phyloP scores from a whole-genome alignment of 768 basidiomycete species.

The Hypsizygus marmoreus region DNA sequence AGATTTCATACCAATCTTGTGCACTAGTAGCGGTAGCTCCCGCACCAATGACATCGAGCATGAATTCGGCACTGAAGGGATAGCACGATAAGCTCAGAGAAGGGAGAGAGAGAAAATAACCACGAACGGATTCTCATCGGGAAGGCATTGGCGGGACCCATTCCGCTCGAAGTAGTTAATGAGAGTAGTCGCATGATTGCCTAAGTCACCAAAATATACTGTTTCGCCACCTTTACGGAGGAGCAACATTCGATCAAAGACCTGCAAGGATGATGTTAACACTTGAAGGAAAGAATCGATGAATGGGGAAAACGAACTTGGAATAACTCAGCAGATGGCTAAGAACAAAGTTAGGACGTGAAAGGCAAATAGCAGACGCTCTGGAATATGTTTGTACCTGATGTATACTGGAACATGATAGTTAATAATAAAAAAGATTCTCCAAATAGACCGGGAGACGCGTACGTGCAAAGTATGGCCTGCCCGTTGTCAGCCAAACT shows the following conservation, averaged over 20 bases:
- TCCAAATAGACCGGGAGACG: slow-evolving; percentile 1
- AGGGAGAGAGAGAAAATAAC: too few species aligned
- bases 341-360: slow-evolving; percentile 45
- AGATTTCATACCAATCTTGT: slow-evolving; percentile 60
- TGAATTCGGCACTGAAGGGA: slow-evolving; percentile 53
- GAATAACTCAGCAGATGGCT: too few species aligned
- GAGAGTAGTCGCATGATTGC: slow-evolving; percentile 59
- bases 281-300: too few species aligned
- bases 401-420: slow-evolving; percentile 51
- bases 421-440: slow-evolving; percentile 30
- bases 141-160: slow-evolving; percentile 61
- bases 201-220: slow-evolving; percentile 76
- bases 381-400: slow-evolving; percentile 25
- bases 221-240: slow-evolving; percentile 78
- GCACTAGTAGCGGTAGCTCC: slow-evolving; percentile 53
- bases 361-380: slow-evolving; percentile 43
- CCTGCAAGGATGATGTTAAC: too few species aligned
- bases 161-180: slow-evolving; percentile 76
- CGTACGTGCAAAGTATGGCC: slow-evolving; percentile 87
- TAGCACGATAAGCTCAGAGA: neutral
- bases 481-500: slow-evolving; percentile 81
- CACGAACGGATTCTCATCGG: slow-evolving; percentile 72
- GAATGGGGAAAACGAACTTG: too few species aligned
- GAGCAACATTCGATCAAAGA: slow-evolving; percentile 64
- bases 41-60: too few species aligned